Percentiles rank a stretch among this genome's conserved stretches.
Conservation (phyloP, 2,329 filamentous ascomycete species). For the Tricladium varicosporioides region DNA sequence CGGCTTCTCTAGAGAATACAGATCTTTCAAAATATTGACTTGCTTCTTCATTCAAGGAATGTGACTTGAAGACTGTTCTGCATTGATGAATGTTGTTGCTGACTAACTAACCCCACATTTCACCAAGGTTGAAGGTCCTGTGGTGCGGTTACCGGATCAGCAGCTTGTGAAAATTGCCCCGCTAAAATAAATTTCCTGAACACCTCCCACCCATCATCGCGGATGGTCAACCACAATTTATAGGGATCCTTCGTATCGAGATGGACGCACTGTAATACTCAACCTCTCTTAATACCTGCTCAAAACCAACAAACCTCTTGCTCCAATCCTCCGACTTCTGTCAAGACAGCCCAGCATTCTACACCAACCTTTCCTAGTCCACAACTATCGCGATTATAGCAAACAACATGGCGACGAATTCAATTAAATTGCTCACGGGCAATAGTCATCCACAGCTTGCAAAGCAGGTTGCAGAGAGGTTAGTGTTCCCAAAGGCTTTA, state of each 20-base stretch:
- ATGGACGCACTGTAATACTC: background rate
- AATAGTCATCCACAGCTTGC: constrained; percentile 74
- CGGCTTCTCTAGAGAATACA: constrained; percentile 11
- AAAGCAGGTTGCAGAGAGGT: constrained; percentile 51
- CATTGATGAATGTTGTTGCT: background rate
- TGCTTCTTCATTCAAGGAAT: too few relatives aligned
- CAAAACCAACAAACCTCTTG: background rate
- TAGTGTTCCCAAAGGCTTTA: background rate
- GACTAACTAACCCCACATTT: background rate
- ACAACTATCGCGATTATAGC: background rate
- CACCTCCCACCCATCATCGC: background rate
- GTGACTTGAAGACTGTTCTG: too few relatives aligned
- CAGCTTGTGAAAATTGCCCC: constrained; percentile 11
- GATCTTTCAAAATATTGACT: constrained; percentile 1
- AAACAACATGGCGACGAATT: constrained; percentile 65
- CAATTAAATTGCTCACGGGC: constrained; percentile 72
- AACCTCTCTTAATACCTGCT: background rate
- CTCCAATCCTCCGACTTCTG: background rate
- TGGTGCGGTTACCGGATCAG: too few relatives aligned
- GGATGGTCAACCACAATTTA: background rate
- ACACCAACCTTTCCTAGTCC: background rate
- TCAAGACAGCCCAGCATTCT: background rate
- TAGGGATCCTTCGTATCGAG: background rate
- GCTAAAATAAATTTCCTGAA: constrained; percentile 15
- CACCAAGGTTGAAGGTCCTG: too few relatives aligned